Base-by-base conservation (phyloP, 371 early-diverging fungal genomes). In the Nosema muscidifuracis region DNA sequence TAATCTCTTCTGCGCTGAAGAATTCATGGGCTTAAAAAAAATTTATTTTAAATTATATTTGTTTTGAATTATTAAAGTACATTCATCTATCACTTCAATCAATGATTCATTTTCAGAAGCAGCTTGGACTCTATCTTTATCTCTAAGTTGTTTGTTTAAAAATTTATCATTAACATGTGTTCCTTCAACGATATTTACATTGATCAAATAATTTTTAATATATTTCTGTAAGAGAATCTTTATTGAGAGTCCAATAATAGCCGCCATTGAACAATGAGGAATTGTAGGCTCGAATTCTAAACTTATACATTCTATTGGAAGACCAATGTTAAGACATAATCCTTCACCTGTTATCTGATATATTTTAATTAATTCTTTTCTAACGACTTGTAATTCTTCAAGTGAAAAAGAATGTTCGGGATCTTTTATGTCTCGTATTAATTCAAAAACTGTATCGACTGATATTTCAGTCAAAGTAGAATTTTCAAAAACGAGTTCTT, bases 251-350 rank as follows among this genome's bases (percentile, higher is more conserved):
- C 97, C 99, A 83, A 98, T 98, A 65, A 98, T 81, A 18, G 95
- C 94, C 12, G 96, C 97, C 96, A 98, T 95, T 20, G 93, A 92
- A 83, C 99, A 98, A 83, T 98, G 99, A 47, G 97, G 97, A 77
- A 98, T 97, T 2, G 99, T 97, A 0, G 97, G 97, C 9, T 92
- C 92, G 78, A 97, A 77, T 16, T 31, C 15, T 43, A 84, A 53
- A 1, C 13, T 28, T 0, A 82, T 67, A 33, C 36, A 67, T 28
- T 66, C 61, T 18, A 78, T 71, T 1, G 71, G 67, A 7, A 43
- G 33, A n/a, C 63, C 65, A 4, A 34, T 15, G 34, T 51, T 22
- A 2, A 7, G 30, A 0, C 57, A 1, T 0, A 90, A 77, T 87
- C 87, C 62, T 92, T 43, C 65, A 18, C 47, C 43, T 50, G 4